Evolutionary conservation across 2,329 filamentous ascomycete genomes (phyloP), one percentile per base, ranked within the genome.

Genomic region (Trichoderma aggressivum): DNA sequence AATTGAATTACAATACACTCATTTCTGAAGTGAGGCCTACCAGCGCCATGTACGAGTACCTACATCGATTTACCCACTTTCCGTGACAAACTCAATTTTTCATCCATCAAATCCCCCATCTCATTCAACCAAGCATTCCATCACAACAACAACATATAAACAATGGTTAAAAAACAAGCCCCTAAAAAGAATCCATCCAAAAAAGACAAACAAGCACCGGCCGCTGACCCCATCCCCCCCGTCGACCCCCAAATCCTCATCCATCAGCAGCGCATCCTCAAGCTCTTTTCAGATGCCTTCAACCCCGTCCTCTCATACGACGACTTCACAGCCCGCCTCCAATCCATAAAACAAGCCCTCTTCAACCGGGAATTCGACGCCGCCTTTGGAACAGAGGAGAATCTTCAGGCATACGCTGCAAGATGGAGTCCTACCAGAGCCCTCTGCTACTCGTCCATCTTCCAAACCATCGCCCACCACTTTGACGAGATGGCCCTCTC

Each of bases 381-480:
- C 18, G 95, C 95, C 0, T 99, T 98, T 82, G 90, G 89, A 0
- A 86, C 85, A 59, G 86, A 89, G 70, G 89, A 91, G 58, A 88
- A 91, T 75, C 86, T 98, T 21, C 89, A 92, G 72, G 92, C 92
- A 11, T 99, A 99, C 83, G 93, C 94, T 10, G 88, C 93, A 68
- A 85, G 96, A 76, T 99, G 95, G 94, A 97, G 94, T 80, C 93
- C 95, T 2, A 92, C 92, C 66, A 86, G 96, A 67, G 92, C 94
- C 0, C 82, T 98, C 66, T 93, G 91, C 73, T 98, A 98, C 81
- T 84, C 89, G n/a, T 78, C 82, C 3, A 81, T 90, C n/a, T 79
- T 91, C 47, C 72, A 80, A 62, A 77, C 76, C 8, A 77, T 88
- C 14, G 72, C 74, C 11, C 71, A 74, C 1, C 75, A 84, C 32